These are phyloP conservation scores for Striga asiatica DNA, from an alignment of 257 asterid genomes.

Conservation along the genomic window DNA sequence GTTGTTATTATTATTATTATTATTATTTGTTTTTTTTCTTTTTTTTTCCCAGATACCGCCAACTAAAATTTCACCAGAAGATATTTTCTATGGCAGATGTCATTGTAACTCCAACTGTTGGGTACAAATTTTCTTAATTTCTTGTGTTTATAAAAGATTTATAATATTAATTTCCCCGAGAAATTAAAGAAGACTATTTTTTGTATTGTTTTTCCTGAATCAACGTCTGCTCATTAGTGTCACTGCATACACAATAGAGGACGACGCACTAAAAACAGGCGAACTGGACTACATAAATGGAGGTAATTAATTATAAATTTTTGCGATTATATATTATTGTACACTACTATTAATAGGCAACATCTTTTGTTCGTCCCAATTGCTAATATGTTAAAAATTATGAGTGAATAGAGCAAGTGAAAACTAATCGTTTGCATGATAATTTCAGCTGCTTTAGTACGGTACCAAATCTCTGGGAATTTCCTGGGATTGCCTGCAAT, in stretches of 20 bases:
- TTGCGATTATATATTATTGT: no score
- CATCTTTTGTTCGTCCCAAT: not conserved
- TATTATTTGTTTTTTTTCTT: not conserved
- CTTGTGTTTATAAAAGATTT: not conserved
- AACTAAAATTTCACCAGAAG: slow-evolving; percentile 48
- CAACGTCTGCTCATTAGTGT: slow-evolving; percentile 40
- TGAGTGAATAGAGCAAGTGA: not conserved
- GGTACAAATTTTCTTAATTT: slow-evolving; percentile 28
- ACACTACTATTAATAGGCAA: no score
- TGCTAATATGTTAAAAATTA: not conserved
- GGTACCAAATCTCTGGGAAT: slow-evolving; percentile 80
- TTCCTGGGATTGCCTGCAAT: slow-evolving; percentile 87
- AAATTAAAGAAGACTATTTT: not conserved
- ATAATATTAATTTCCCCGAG: no score
- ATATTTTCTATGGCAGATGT: slow-evolving; percentile 68
- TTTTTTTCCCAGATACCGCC: slow-evolving; percentile 44
- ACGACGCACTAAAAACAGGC: slow-evolving; percentile 58
- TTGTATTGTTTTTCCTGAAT: not conserved
- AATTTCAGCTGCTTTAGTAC: slow-evolving; percentile 74
- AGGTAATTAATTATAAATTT: slow-evolving; percentile 41
- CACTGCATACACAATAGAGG: slow-evolving; percentile 59
- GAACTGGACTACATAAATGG: slow-evolving; percentile 92
- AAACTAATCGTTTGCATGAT: not conserved
- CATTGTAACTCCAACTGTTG: slow-evolving; percentile 87
- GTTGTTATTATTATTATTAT: not conserved